Conservation (phyloP, 1,284 basidiomycete genomes). For the Cryptococcus sp. region DNA sequence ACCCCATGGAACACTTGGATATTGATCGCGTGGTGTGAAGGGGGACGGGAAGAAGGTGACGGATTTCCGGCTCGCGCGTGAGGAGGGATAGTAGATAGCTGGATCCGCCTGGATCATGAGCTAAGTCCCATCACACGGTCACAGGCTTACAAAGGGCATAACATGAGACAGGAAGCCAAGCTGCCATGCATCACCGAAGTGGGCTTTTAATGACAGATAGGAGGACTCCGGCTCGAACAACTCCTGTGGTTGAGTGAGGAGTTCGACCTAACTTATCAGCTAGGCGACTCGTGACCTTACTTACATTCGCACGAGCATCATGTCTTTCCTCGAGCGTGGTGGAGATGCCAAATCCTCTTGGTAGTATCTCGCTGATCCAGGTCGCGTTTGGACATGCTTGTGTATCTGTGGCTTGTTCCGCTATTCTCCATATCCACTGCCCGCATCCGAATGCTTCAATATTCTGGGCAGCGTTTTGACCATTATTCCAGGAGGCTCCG, state of each 20-base stretch:
- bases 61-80: constrained; percentile 10
- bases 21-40: constrained; percentile 7
- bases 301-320: constrained; percentile 17
- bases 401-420: constrained; percentile 1
- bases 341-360: neutral
- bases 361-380: constrained; percentile 10
- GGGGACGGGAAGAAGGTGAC: constrained; percentile 22
- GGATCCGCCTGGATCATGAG: neutral
- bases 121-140: neutral
- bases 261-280: constrained; percentile 11
- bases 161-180: constrained; percentile 20
- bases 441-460: constrained; percentile 5
- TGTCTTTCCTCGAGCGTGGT: neutral
- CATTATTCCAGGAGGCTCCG: neutral
- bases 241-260: constrained; percentile 16
- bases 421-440: constrained; percentile 10
- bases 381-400: constrained; percentile 7
- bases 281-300: constrained; percentile 1
- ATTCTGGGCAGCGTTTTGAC: neutral
- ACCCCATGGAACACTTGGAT: constrained; percentile 20
- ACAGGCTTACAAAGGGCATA: constrained; percentile 16
- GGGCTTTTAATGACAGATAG: constrained; percentile 3
- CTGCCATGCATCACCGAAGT: constrained; percentile 8
- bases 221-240: constrained; percentile 7
- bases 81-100: constrained; percentile 4